Conservation (phyloP, 2,329 filamentous ascomycete species). For the Monilinia aucupariae region DNA sequence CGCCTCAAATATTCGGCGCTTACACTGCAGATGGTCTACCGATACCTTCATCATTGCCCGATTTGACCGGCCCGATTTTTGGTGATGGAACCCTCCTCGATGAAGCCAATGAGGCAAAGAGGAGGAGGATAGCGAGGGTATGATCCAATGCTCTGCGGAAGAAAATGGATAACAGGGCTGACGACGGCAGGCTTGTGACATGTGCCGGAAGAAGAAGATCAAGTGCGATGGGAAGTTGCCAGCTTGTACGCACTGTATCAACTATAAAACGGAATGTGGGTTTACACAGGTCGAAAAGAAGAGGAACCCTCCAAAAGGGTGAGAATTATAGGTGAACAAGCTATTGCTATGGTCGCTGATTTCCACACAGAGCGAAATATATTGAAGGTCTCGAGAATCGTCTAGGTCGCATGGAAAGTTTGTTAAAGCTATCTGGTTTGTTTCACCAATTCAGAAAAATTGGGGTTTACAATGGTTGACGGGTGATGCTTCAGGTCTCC, state of each 20-base stretch:
- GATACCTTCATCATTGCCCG: conserved; percentile 50
- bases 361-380: conserved; percentile 72
- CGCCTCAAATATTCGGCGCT: conserved; percentile 63
- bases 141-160: conserved; percentile 34
- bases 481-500: conserved; percentile 50
- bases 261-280: conserved; percentile 96
- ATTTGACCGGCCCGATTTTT: conserved; percentile 56
- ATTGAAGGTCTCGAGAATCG: conserved; percentile 95
- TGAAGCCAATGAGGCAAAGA: conserved; percentile 70
- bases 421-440: conserved; percentile 74
- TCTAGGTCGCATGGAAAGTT: conserved; percentile 88
- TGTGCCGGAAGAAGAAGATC: conserved; percentile 94
- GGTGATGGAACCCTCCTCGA: conserved; percentile 53
- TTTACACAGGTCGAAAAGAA: conserved; percentile 99
- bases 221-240: conserved; percentile 97
- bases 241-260: conserved; percentile 89
- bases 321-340: conserved; percentile 33
- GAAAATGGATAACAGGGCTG: conserved; percentile 15
- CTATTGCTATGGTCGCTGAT: conserved; percentile 23
- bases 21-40: conserved; percentile 57
- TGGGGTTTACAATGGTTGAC: conserved; percentile 20
- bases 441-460: conserved; percentile 11
- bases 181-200: conserved; percentile 50
- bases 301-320: conserved; percentile 94
- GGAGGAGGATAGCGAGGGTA: conserved; percentile 56